These are phyloP conservation scores for Letharia columbiana DNA, from an alignment of 495 filamentous ascomycete genomes.

Conservation along the genomic window DNA sequence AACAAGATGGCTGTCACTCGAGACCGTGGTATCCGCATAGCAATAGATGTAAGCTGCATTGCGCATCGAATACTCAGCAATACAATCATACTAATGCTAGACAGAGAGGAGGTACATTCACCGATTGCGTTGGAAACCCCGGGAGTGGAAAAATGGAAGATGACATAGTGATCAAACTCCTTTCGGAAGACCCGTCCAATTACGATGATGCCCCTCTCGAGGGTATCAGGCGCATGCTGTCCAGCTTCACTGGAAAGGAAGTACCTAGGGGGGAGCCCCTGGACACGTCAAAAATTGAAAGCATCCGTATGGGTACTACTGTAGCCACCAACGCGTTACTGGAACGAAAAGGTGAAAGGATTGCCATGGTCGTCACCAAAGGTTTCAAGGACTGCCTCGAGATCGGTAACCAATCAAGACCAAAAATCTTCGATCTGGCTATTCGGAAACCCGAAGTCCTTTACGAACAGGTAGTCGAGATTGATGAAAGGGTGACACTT, in stretches of 20 bases:
- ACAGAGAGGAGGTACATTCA: conserved; percentile 62
- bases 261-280: conserved; percentile 74
- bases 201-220: conserved; percentile 85
- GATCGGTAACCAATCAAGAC: conserved; percentile 77
- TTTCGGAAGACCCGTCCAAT: conserved; percentile 84
- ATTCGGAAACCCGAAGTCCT: conserved; percentile 74
- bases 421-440: conserved; percentile 74
- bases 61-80: neutral
- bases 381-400: conserved; percentile 89
- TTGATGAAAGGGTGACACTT: conserved; percentile 76
- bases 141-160: conserved; percentile 50
- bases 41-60: conserved; percentile 25
- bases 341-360: conserved; percentile 88
- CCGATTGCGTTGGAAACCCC: conserved; percentile 59
- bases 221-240: conserved; percentile 83
- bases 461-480: conserved; percentile 66
- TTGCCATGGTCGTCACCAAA: conserved; percentile 83
- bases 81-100: conserved; percentile 12
- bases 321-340: conserved; percentile 87
- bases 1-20: conserved; percentile 19
- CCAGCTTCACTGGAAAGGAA: conserved; percentile 63
- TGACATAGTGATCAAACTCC: conserved; percentile 76
- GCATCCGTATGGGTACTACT: conserved; percentile 83
- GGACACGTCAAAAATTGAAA: conserved; percentile 77
- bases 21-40: conserved; percentile 26